Base-by-base conservation (phyloP, 2,329 filamentous ascomycete species). In the Verticillium zaregamsianum region DNA sequence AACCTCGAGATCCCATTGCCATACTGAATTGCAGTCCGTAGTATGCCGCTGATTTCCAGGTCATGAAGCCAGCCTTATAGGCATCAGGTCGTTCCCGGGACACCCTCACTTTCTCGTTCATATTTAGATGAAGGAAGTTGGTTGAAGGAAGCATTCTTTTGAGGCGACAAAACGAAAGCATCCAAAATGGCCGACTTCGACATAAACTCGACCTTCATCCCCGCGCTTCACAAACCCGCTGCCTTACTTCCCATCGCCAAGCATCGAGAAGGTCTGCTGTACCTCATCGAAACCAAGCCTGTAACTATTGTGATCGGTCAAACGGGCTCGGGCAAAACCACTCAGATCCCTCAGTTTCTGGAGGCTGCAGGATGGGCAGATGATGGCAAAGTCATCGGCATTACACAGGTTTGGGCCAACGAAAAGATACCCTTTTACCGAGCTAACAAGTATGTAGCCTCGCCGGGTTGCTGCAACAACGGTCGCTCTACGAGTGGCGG, bases 311-410 rank as follows among this genome's bases (percentile, higher is more conserved):
- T 98, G 14, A 88, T 98, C 60, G 95, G 94, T 9, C 93, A 97
- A 72, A 98, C 95, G 1, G 95, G 95, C 4, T 96, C 91, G 28
- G 93, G 94, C 52, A 98, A 98, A 77, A 97, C 93, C 1, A 98
- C 95, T 0, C 95, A 98, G 72, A 89, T 98, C 54, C 95, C 95
- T 1, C 94, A 97, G 68, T 98, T 90, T 69, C 83, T 98, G 14
- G 89, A 96, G 62, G 83, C 91, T 68, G 91, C 90, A 70, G 94
- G 94, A 75, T 98, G 94, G 93, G 94, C 92, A 72, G 82, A 83
- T 32, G 85, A 93, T 71, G 92, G 91, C 23, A 96, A 93, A 71
- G 75, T 90, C 55, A 90, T 99, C 67, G 94, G 88, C 23, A 84
- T 98, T 54, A 98, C 95, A 17, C 94, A 98, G 86, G 92, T 93